These are phyloP conservation scores for Beauveria caledonica DNA, from an alignment of 2,329 filamentous ascomycete genomes.

Conservation along the genomic window DNA sequence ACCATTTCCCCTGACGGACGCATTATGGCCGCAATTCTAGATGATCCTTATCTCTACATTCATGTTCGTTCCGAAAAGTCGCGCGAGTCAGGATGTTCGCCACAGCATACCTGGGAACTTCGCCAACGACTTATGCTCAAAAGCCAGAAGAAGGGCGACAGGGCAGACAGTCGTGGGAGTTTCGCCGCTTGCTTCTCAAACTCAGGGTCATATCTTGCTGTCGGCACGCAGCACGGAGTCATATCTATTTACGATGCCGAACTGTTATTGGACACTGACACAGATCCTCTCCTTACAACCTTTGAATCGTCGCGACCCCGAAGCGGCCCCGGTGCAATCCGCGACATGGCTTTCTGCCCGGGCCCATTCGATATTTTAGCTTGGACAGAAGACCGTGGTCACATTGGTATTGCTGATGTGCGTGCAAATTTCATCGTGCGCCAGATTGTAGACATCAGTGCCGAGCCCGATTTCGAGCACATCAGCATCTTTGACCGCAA, in stretches of 20 bases:
- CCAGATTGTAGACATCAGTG: conserved; percentile 60
- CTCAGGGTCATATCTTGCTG: conserved; percentile 61
- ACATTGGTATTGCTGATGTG: conserved; percentile 66
- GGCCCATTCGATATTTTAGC: conserved; percentile 84
- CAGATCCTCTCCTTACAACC: conserved; percentile 60
- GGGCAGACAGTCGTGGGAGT: conserved; percentile 53
- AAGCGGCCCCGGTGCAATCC: conserved; percentile 66
- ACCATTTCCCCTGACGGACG: conserved; percentile 86
- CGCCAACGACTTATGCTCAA: conserved; percentile 47
- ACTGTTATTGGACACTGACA: conserved; percentile 33
- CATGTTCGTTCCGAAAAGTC: conserved; percentile 49
- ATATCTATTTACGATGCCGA: conserved; percentile 65
- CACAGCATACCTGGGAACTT: conserved; percentile 41
- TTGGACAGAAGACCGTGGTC: conserved; percentile 84
- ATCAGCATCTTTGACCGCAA: conserved; percentile 48
- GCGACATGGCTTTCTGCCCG: conserved; percentile 87
- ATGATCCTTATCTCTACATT: conserved; percentile 79
- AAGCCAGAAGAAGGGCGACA: conserved; percentile 47
- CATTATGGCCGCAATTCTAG: conserved; percentile 74
- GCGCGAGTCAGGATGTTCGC: conserved; percentile 21
- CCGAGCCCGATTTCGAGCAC: conserved; percentile 47
- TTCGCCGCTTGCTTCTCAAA: conserved; percentile 73
- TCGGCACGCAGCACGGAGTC: conserved; percentile 72
- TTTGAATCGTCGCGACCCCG: conserved; percentile 71
- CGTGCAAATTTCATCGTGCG: conserved; percentile 57